Conservation (phyloP, 192 early-diverging fungal species). For the Umbelopsis sp. region DNA sequence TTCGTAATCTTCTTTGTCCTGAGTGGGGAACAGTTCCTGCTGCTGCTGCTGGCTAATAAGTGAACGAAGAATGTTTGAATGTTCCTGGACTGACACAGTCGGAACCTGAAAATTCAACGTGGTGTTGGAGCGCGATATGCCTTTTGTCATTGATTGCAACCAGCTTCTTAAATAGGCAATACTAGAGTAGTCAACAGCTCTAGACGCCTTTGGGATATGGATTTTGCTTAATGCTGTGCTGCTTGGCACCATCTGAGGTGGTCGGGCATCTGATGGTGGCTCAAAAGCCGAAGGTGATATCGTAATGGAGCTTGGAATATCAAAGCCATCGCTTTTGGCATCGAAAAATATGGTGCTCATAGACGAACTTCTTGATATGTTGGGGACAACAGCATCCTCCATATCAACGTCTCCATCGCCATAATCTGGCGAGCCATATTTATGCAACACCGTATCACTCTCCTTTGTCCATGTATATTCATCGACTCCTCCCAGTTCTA, state of each 20-base stretch:
- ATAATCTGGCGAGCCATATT: conserved; percentile 18
- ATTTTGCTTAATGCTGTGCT: too few relatives aligned
- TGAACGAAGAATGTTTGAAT: not conserved
- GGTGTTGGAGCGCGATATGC: too few relatives aligned
- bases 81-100: not conserved
- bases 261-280: not conserved
- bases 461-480: conserved; percentile 24
- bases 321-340: not conserved
- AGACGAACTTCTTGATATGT: conserved; percentile 3
- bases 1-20: not conserved
- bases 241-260: not conserved
- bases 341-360: conserved; percentile 14
- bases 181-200: too few relatives aligned
- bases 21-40: not conserved
- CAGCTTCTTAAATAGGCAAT: too few relatives aligned
- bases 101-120: not conserved
- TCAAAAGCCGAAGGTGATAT: not conserved
- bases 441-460: conserved; percentile 25
- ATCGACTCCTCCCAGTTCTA: conserved; percentile 34
- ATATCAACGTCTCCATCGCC: not conserved
- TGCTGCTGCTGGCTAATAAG: not conserved
- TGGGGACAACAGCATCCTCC: conserved; percentile 4
- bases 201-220: too few relatives aligned
- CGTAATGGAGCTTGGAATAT: not conserved
- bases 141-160: too few relatives aligned